phyloP scores from a whole-genome alignment of 2,329 filamentous ascomycete species.

The Alternaria sp. region DNA sequence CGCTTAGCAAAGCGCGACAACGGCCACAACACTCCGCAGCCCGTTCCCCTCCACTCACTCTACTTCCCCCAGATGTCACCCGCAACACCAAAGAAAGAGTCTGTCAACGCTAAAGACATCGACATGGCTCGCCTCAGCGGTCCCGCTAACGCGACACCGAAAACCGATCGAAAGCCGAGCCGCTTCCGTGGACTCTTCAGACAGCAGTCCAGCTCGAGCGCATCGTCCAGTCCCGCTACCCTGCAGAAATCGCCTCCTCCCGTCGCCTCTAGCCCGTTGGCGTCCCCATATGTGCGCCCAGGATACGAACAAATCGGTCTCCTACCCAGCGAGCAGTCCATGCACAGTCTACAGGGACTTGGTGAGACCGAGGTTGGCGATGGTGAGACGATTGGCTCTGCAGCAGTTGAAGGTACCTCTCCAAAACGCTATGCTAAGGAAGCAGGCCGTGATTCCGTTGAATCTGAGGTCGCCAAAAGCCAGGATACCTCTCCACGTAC shows the following conservation, averaged over 20 bases:
- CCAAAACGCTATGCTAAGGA: not conserved
- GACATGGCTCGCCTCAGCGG: conserved; percentile 18
- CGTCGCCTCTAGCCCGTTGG: not conserved
- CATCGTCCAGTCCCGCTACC: not conserved
- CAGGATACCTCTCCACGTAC: not conserved
- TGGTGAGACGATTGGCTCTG: not conserved
- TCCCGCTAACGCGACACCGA: conserved; percentile 9
- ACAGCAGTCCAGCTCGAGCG: not conserved
- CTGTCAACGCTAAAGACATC: not conserved
- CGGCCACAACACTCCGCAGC: not conserved
- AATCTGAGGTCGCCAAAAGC: not conserved
- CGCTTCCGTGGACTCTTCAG: conserved; percentile 19
- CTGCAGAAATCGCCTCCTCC: not conserved
- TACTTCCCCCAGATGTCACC: not conserved
- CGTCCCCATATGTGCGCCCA: conserved; percentile 4
- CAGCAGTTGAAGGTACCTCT: not conserved
- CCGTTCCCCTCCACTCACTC: not conserved
- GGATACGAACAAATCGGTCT: conserved; percentile 15
- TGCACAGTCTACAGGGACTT: not conserved
- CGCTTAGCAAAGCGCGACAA: conserved; percentile 1
- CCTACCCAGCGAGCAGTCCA: conserved; percentile 12
- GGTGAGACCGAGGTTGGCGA: not conserved
- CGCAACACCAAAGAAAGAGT: not conserved
- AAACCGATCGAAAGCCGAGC: conserved; percentile 6
- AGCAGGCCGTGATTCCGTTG: not conserved